Percentiles rank a stretch among this genome's conserved stretches.
Conservation (phyloP, 345 rosid species). For the Acer yangbiense region DNA sequence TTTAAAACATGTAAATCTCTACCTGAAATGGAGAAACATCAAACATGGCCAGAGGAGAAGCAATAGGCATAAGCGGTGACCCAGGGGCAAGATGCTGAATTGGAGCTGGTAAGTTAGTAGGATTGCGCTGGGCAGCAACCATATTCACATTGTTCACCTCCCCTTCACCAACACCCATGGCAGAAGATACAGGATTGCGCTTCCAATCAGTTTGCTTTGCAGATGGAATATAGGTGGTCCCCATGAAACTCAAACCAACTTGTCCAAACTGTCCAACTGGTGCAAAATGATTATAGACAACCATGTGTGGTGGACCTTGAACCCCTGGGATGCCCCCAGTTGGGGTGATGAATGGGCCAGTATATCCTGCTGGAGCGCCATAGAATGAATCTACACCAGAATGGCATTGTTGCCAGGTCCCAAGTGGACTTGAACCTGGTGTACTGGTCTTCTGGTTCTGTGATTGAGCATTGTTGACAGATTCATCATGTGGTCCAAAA, state of each 20-base stretch:
- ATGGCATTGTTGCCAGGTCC: slow-evolving; percentile 82
- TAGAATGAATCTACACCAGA: slow-evolving; percentile 92
- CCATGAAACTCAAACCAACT: slow-evolving; percentile 95
- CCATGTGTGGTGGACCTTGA: slow-evolving; percentile 95
- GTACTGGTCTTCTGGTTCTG: slow-evolving; percentile 73
- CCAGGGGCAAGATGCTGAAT: slow-evolving; percentile 83
- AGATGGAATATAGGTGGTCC: slow-evolving; percentile 85
- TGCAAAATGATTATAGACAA: slow-evolving; percentile 96
- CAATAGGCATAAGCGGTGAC: slow-evolving; percentile 70
- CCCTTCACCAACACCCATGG: slow-evolving; percentile 61
- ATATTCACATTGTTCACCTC: slow-evolving; percentile 41
- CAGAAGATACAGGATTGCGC: slow-evolving; percentile 66
- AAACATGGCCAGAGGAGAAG: slow-evolving; percentile 85
- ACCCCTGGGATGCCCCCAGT: slow-evolving; percentile 86
- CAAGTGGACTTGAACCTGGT: slow-evolving; percentile 63
- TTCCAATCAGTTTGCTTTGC: slow-evolving; percentile 97
- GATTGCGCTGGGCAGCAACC: slow-evolving; percentile 61
- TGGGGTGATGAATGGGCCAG: slow-evolving; percentile 88
- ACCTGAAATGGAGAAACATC: slow-evolving; percentile 98
- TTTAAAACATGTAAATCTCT: slow-evolving; percentile 14
- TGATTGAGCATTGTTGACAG: slow-evolving; percentile 61
- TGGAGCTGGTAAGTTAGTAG: slow-evolving; percentile 57
- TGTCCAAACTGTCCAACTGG: slow-evolving; percentile 98
- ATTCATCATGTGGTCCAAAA: slow-evolving; percentile 86
- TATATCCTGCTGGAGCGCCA: slow-evolving; percentile 82